Percentiles rank a stretch among this genome's conserved stretches.
phyloP scores from a whole-genome alignment of 768 basidiomycete species.

The Mycena epipterygia region DNA sequence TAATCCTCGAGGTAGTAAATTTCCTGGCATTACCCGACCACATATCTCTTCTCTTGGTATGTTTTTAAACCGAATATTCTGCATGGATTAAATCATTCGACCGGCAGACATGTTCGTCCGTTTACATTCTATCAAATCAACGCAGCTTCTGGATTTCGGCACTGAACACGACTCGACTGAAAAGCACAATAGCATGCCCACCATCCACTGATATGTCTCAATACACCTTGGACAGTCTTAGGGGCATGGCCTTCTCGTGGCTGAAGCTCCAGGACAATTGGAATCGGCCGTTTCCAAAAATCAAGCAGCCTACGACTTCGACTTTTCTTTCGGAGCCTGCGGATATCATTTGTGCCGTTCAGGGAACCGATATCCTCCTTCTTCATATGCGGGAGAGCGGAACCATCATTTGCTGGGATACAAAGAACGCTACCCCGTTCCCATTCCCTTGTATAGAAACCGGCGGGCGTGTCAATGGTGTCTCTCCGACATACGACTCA shows the following conservation, averaged over 20 bases:
- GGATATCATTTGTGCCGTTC: conserved; percentile 19
- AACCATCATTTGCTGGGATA: conserved; percentile 22
- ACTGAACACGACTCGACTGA: conserved; percentile 13
- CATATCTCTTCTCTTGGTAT: conserved; percentile 18
- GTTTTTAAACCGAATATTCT: neutral
- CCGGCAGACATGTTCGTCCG: conserved; percentile 15
- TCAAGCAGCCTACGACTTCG: conserved; percentile 7
- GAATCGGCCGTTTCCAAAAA: conserved; percentile 5
- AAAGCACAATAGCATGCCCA: conserved; percentile 16
- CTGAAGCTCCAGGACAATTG: conserved; percentile 24
- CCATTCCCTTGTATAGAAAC: conserved; percentile 7
- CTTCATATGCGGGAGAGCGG: conserved; percentile 2
- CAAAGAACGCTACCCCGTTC: neutral
- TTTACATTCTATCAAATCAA: conserved; percentile 6
- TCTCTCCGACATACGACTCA: conserved; percentile 14
- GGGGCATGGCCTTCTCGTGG: conserved; percentile 10
- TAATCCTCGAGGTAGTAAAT: neutral
- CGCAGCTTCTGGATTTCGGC: conserved; percentile 27
- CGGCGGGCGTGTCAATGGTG: neutral
- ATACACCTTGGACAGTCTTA: conserved; percentile 19
- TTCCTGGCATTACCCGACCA: conserved; percentile 15
- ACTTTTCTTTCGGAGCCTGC: neutral
- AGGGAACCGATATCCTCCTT: conserved; percentile 29
- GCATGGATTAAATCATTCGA: neutral
- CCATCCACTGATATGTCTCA: conserved; percentile 16